Conservation (phyloP, 352 stramenopile species). For the Aphanomyces invadans region DNA sequence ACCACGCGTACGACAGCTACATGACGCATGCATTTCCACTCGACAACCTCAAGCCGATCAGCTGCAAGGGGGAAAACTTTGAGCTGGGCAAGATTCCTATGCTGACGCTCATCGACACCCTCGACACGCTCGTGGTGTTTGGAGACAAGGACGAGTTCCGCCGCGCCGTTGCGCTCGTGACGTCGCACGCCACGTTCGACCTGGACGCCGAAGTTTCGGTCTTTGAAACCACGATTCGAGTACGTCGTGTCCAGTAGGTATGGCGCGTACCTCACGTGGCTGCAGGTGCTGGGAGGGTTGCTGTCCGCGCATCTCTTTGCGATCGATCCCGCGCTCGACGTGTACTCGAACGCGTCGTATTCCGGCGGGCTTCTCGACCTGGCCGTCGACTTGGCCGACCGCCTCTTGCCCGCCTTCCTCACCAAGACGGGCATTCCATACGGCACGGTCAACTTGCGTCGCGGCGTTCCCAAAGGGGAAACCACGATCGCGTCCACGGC, state of each 20-base stretch:
- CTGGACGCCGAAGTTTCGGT: constrained; percentile 86
- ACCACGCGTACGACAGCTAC: constrained; percentile 84
- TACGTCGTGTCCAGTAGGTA: too few relatives aligned
- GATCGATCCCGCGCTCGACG: constrained; percentile 38
- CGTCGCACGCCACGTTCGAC: constrained; percentile 60
- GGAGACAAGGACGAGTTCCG: constrained; percentile 68
- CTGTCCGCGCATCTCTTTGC: constrained; percentile 86
- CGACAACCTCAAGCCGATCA: constrained; percentile 66
- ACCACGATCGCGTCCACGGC: constrained; percentile 94
- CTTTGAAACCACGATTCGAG: constrained; percentile 91
- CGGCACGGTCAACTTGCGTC: constrained; percentile 93
- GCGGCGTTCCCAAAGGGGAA: constrained; percentile 85
- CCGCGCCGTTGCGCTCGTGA: constrained; percentile 53
- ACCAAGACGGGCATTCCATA: constrained; percentile 95
- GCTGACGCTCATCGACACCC: constrained; percentile 87
- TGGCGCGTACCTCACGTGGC: too few relatives aligned
- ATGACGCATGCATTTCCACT: constrained; percentile 75
- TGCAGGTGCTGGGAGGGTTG: constrained; percentile 74
- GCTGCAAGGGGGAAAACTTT: constrained; percentile 59
- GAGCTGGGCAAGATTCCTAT: constrained; percentile 73
- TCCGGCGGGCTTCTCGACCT: constrained; percentile 88
- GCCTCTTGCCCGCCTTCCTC: constrained; percentile 94
- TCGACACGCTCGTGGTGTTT: constrained; percentile 86
- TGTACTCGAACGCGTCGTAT: constrained; percentile 76
- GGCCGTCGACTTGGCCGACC: constrained; percentile 91